Conservation (phyloP, 2,329 filamentous ascomycete genomes). For the Rugonectria rugulosa region DNA sequence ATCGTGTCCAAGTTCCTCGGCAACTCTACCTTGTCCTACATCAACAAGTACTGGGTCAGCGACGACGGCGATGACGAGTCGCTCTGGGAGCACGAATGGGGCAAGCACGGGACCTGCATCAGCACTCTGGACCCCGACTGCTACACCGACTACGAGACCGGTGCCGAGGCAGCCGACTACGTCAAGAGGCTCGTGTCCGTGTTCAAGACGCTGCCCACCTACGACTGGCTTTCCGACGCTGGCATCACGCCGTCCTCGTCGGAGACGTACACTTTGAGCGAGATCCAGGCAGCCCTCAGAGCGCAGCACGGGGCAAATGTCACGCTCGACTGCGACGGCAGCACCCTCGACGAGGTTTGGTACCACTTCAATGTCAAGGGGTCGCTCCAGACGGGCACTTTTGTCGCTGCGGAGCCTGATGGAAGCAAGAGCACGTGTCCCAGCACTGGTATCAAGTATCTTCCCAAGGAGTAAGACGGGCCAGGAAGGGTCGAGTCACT, state of each 20-base stretch:
- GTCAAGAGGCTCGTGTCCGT: slow-evolving; percentile 71
- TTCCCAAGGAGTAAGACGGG: slow-evolving; percentile 35
- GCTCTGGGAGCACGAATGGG: slow-evolving; percentile 80
- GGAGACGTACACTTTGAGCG: slow-evolving; percentile 64
- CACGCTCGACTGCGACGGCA: slow-evolving; percentile 63
- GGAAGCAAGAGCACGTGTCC: slow-evolving; percentile 67
- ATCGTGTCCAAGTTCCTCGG: slow-evolving; percentile 65
- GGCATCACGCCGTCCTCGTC: slow-evolving; percentile 63
- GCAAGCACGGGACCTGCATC: slow-evolving; percentile 78
- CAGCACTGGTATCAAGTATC: slow-evolving; percentile 38
- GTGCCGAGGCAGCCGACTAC: slow-evolving; percentile 73
- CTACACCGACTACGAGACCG: slow-evolving; percentile 67
- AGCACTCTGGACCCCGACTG: slow-evolving; percentile 73
- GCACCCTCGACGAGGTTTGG: slow-evolving; percentile 62
- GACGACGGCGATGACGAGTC: slow-evolving; percentile 68
- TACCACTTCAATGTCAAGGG: slow-evolving; percentile 70
- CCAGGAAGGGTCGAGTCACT: no score
- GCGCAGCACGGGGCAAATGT: slow-evolving; percentile 61
- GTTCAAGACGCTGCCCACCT: slow-evolving; percentile 72
- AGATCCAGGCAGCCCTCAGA: slow-evolving; percentile 66
- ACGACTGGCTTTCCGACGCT: slow-evolving; percentile 66
- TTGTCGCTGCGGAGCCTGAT: slow-evolving; percentile 63
- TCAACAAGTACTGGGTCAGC: slow-evolving; percentile 77
- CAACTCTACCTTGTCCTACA: slow-evolving; percentile 67
- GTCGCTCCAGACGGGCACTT: slow-evolving; percentile 66